Base-by-base conservation (phyloP, 331 rosid species). In the Rosa hybrid region DNA sequence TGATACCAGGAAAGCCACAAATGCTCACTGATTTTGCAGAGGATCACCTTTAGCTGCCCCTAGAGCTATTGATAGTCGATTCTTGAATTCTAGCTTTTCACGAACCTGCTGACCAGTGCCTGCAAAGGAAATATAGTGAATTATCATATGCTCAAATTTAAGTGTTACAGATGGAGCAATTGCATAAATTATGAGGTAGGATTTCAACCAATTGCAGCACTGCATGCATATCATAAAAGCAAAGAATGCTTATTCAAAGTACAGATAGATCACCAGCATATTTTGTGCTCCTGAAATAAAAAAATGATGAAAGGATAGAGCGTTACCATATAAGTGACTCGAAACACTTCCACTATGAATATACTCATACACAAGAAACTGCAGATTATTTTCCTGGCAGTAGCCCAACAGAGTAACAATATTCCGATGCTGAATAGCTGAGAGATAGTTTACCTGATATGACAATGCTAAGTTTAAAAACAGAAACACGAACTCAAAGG, bases 1-100 rank as follows among this genome's bases (percentile, higher is more conserved):
- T 83, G 94, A 93, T 91, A 89, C 94, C 94, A 90, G 90, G 94
- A 93, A 93, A 93, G 92, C 97, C 92, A 94, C 92, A 91, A 92
- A 94, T 90, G 98, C 97, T 94, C 98, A 94, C 97, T 92, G 98
- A 91, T 91, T 94, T 94, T 87, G 91, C 97, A 91, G 91, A 89
- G 90, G 94, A 92, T 94, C 97, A 94, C 98, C 98, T 94, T 87
- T 94, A 90, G 98, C 98, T 81, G 97, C 98, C 87, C 91, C 95
- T 81, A 84, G 90, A 86, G 98, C 98, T 85, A 94, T 91, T 76
- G 90, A 45, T 83, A 94, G 97, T 71, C 97, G 90, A 76, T 74
- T 86, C 94, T 91, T 90, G 97, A 94, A 94, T 81, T 94, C 98
- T 78, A 94, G 93, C 94, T 77, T 91, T 88, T 92, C 90, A 44